Evolutionary conservation across 2,329 filamentous ascomycete genomes (phyloP), one percentile per base, ranked within the genome.

Genomic region (Trichoderma breve): DNA sequence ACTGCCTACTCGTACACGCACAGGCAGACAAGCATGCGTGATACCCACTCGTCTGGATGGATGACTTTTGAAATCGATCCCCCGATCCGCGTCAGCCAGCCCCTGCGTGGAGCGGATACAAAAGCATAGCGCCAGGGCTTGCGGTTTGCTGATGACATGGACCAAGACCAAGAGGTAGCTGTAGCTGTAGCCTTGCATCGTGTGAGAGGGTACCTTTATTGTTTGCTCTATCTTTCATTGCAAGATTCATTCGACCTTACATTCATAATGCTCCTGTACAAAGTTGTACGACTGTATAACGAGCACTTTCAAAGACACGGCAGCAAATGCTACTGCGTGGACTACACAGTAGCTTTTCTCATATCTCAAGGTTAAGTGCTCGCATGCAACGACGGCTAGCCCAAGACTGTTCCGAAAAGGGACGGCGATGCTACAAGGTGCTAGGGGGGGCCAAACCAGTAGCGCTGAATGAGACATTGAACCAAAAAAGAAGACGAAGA

Each of bases 71-170:
- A 62, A 70, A 62, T 62, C 67, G 67, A 70, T 70, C 57, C 67
- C 66, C 67, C 67, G 67, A 70, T 70, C 67, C 67, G 67, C 67
- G 67, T 70, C 67, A 70, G 67, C 67, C 67, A 70, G 67, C 67
- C 67, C 67, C 67, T 70, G 67, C 67, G 57, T 53, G 57, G 67
- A 28, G 67, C 55, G 55, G 65, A 32, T 61, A 53, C 55, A 60
- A 70, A 69, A 70, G 67, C 67, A 70, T 70, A 36, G 67, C 67
- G 67, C 67, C 67, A 70, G 55, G 67, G 67, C 67, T 70, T 70
- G 47, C 15, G 39, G 39, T n/a, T 70, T 53, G 57, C 55, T 61
- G 67, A 61, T 70, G 67, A 70, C 47, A 58, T 51, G 21, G 5
- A 58, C 26, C 34, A 36, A 18, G 15, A n/a, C 26, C 15, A 58